These are phyloP conservation scores for Pelargonium cotyledonis DNA, from an alignment of 441 rosid species.

Conservation along the genomic window DNA sequence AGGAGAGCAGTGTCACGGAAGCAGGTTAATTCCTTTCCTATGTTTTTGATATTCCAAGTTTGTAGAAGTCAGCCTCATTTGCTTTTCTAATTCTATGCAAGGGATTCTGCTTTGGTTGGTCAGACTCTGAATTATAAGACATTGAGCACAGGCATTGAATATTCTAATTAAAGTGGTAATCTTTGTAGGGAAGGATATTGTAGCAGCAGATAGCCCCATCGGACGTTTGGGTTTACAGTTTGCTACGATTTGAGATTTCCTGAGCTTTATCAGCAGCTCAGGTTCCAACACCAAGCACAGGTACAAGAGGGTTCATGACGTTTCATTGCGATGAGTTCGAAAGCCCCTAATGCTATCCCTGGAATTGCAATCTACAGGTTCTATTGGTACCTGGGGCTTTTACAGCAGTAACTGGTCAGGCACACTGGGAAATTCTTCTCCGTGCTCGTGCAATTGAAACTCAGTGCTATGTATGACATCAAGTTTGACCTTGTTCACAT, in stretches of 20 bases:
- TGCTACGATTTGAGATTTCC: slow-evolving; percentile 98
- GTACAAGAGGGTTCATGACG: slow-evolving; percentile 25
- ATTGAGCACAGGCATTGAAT: background rate
- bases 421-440: slow-evolving; percentile 97
- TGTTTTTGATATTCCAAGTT: background rate
- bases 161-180: background rate
- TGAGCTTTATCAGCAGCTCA: slow-evolving; percentile 78
- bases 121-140: background rate
- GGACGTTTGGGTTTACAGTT: slow-evolving; percentile 85
- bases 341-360: slow-evolving; percentile 8
- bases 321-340: background rate
- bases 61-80: background rate
- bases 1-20: slow-evolving; percentile 86
- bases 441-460: slow-evolving; percentile 92
- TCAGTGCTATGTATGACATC: slow-evolving; percentile 72
- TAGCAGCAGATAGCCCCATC: slow-evolving; percentile 67
- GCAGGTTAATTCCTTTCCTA: slow-evolving; percentile 45
- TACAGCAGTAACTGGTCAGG: slow-evolving; percentile 79
- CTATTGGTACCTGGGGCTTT: slow-evolving; percentile 84
- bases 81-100: background rate
- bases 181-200: slow-evolving; percentile 56
- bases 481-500: background rate
- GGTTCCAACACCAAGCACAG: slow-evolving; percentile 77
- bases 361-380: slow-evolving; percentile 40
- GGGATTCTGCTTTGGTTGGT: background rate